Percentiles rank a stretch among this genome's conserved stretches.
Conservation (phyloP, 768 basidiomycete species). For the Pleurotus citrinopileatus region DNA sequence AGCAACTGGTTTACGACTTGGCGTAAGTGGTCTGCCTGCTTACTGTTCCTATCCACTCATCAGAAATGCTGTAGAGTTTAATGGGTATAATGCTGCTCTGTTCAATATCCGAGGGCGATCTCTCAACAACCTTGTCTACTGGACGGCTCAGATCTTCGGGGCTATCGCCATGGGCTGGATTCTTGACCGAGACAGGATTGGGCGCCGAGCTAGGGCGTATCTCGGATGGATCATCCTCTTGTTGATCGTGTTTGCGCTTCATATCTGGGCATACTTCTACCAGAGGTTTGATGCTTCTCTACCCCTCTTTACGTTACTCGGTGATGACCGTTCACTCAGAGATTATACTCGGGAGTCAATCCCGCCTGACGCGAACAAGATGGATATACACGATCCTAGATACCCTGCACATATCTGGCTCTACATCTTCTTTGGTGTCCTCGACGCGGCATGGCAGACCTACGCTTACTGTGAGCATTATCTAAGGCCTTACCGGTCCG, state of each 20-base stretch:
- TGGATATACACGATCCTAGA: slow-evolving; percentile 55
- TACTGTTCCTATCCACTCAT: slow-evolving; percentile 1
- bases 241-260: slow-evolving; percentile 65
- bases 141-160: slow-evolving; percentile 75
- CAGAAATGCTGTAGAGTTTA: slow-evolving; percentile 52
- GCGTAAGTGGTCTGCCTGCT: slow-evolving; percentile 44
- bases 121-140: slow-evolving; percentile 76
- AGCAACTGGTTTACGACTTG: slow-evolving; percentile 86
- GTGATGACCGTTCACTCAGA: slow-evolving; percentile 23
- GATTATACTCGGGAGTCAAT: slow-evolving; percentile 55
- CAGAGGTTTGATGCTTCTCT: slow-evolving; percentile 45
- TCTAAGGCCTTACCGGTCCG: neutral
- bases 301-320: slow-evolving; percentile 13
- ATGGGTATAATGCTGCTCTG: slow-evolving; percentile 70
- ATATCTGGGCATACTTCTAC: slow-evolving; percentile 75
- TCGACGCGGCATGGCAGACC: slow-evolving; percentile 87
- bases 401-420: slow-evolving; percentile 59
- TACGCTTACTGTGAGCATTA: slow-evolving; percentile 56
- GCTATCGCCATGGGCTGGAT: slow-evolving; percentile 67
- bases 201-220: slow-evolving; percentile 69
- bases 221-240: slow-evolving; percentile 63
- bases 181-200: slow-evolving; percentile 53
- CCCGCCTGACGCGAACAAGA: slow-evolving; percentile 35
- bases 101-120: slow-evolving; percentile 79
- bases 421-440: slow-evolving; percentile 70